These are phyloP conservation scores for Serendipita sp. DNA, from an alignment of 768 basidiomycete species.

Conservation along the genomic window DNA sequence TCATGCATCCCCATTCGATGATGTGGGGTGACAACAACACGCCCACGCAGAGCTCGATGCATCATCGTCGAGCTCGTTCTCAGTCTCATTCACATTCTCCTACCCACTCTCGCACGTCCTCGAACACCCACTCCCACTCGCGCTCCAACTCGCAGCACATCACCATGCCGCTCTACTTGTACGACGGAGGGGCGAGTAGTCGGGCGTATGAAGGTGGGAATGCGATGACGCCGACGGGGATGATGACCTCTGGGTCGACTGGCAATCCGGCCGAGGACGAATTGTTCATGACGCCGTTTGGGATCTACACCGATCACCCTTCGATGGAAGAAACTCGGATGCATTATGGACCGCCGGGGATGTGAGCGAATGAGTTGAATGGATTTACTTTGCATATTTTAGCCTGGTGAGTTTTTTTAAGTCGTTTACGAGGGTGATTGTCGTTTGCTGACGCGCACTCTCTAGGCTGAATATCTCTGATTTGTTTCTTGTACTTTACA, in stretches of 20 bases:
- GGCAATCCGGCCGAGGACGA: neutral
- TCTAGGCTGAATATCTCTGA: no score
- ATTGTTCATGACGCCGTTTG: neutral
- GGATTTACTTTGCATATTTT: no score
- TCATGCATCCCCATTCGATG: neutral
- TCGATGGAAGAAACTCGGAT: neutral
- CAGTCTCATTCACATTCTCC: neutral
- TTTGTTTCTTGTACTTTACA: no score
- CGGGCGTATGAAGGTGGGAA: neutral
- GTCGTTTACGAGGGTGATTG: no score
- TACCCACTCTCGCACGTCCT: neutral
- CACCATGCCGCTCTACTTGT: conserved; percentile 3
- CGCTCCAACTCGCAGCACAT: conserved; percentile 4
- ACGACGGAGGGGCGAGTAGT: neutral
- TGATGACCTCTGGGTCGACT: neutral
- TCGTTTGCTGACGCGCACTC: no score
- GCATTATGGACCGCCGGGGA: neutral
- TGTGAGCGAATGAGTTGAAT: neutral
- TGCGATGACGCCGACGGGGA: neutral
- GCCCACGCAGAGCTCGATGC: neutral
- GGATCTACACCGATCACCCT: neutral
- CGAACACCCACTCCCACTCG: neutral
- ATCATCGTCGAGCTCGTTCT: neutral
- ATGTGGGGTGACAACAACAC: neutral
- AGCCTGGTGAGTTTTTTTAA: no score